phyloP scores from a whole-genome alignment of 176 grass and related monocot species.

The Dendrocalamus sinicus region DNA sequence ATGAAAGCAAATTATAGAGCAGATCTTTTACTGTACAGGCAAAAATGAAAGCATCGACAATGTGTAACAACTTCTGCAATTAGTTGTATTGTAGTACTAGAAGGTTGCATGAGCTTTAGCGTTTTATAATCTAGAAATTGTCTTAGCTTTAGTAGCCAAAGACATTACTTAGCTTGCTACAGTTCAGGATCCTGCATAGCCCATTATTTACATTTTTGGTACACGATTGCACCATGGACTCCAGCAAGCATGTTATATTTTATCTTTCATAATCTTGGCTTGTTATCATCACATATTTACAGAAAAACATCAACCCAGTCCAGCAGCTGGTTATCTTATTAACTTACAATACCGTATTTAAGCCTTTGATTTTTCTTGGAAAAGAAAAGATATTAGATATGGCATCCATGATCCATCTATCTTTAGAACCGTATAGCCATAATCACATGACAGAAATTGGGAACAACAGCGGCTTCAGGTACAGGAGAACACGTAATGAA shows the following conservation, averaged over 20 bases:
- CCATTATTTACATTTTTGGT: background rate
- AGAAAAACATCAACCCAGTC: background rate
- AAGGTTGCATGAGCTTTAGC: background rate
- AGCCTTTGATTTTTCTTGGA: background rate
- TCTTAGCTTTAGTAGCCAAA: background rate
- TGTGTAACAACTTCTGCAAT: background rate
- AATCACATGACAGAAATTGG: background rate
- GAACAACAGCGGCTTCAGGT: constrained; percentile 3
- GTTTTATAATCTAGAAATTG: background rate
- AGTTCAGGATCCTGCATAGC: background rate
- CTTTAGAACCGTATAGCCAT: background rate
- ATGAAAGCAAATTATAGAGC: constrained; percentile 12
- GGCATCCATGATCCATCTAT: constrained; percentile 31
- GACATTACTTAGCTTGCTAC: background rate
- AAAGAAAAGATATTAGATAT: constrained; percentile 21
- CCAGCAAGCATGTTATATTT: background rate
- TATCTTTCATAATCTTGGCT: background rate
- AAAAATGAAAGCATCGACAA: background rate
- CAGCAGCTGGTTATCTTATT: background rate
- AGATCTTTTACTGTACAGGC: background rate
- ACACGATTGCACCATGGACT: background rate
- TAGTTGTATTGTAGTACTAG: background rate
- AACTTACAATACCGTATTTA: background rate
- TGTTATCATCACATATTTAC: constrained; percentile 8
- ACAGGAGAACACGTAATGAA: constrained; percentile 19